These are phyloP conservation scores for Capsella bursapastoris DNA, from an alignment of 345 rosid genomes.

Conservation along the genomic window DNA sequence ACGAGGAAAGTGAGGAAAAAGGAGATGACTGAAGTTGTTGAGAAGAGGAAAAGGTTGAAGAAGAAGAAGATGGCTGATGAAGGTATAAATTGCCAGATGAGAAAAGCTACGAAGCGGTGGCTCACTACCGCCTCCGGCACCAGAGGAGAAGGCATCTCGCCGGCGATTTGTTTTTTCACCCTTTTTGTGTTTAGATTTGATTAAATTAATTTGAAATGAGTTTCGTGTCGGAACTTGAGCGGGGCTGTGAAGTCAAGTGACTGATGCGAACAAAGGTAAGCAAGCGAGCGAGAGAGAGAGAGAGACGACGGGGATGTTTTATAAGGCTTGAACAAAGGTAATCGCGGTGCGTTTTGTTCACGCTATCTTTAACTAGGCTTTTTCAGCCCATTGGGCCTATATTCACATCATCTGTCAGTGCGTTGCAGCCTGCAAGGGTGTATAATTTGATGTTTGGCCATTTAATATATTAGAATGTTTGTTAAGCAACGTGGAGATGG, in stretches of 20 bases:
- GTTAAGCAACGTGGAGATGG: too few species aligned
- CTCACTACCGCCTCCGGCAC: constrained; percentile 51
- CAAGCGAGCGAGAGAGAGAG: neutral
- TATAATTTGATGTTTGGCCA: too few species aligned
- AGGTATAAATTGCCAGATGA: constrained; percentile 75
- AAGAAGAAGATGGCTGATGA: constrained; percentile 59
- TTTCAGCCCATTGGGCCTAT: constrained; percentile 28
- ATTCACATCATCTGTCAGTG: neutral
- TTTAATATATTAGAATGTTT: too few species aligned
- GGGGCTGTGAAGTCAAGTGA: constrained; percentile 19
- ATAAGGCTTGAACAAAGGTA: neutral
- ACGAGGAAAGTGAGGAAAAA: constrained; percentile 47
- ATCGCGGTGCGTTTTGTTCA: constrained; percentile 26
- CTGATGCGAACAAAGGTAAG: neutral
- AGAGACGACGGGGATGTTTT: too few species aligned
- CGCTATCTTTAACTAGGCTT: constrained; percentile 25
- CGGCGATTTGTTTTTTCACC: neutral
- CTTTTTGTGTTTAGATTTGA: neutral
- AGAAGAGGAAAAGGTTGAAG: constrained; percentile 50
- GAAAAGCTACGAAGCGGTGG: constrained; percentile 62
- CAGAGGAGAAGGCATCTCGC: constrained; percentile 43
- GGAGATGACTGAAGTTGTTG: constrained; percentile 30
- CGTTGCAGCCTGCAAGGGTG: neutral
- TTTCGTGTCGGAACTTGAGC: constrained; percentile 27
- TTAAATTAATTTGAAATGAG: constrained; percentile 20